Evolutionary conservation across 2,329 filamentous ascomycete species (phyloP), one percentile per base, ranked within the genome.

Genomic region (Fusarium denticulatum): DNA sequence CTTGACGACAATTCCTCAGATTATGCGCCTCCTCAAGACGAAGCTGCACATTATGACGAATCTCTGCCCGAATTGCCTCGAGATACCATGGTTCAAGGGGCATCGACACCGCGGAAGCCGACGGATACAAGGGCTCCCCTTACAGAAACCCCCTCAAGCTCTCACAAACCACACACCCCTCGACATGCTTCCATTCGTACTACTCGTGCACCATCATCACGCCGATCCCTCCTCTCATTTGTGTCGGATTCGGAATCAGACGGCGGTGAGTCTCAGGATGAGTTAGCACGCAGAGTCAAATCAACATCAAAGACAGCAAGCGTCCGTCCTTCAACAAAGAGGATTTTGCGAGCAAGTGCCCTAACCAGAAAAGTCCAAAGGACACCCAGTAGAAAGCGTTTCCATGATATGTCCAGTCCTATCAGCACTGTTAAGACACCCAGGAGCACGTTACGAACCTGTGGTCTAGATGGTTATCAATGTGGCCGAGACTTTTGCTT

Each of bases 401-500:
- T 64, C 7, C 50, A 56, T 9, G 73, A 78, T 8, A 62, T 71
- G 12, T 52, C 71, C 16, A 81, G 77, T 30, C 75, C 75, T 18
- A 61, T 69, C 24, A 73, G 60, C 26, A 45, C 62, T 37, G 75
- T 84, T 9, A 82, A 82, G 72, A 89, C 87, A 15, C 87, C 88
- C 0, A 84, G 87, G 5, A 88, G 88, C 3, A 85, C 85, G 20
- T 73, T 83, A 72, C 82, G 86, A 58, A 82, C 82, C 20, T 91
- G 90, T 66, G 89, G 89, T 7, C 81, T 87, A 71, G 84, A 86
- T 71, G 89, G 87, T 18, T 91, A 87, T 77, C 81, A 80, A 22
- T 91, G 89, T 69, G 85, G 85, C 7, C 83, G 87, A 60, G 86
- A 88, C 68, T 91, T 91, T 80, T 91, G 90, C 79, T 90, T 92